Conservation (phyloP, 176 grass and related monocot genomes). For the Avena insularis region DNA sequence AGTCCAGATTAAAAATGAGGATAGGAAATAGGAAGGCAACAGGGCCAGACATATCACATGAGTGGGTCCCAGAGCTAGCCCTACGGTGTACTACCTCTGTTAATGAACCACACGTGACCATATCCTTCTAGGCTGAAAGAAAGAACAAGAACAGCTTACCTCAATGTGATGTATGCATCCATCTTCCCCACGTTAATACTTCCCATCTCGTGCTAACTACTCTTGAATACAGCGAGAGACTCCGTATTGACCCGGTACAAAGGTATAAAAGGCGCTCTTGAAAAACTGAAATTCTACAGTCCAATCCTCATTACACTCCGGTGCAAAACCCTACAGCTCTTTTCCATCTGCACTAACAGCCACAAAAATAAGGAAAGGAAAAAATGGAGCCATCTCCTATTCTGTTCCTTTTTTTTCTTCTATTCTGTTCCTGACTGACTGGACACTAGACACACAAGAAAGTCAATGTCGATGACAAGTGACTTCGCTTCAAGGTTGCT, state of each 20-base stretch:
- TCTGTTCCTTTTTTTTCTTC: background rate
- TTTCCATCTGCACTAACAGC: background rate
- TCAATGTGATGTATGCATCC: too few species aligned
- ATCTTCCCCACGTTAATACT: too few species aligned
- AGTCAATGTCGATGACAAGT: background rate
- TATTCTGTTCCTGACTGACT: background rate
- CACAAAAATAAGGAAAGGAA: background rate
- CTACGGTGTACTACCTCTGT: too few species aligned
- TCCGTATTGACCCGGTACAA: background rate
- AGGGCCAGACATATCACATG: too few species aligned
- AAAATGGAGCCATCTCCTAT: background rate
- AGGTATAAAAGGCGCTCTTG: background rate
- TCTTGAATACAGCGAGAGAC: too few species aligned
- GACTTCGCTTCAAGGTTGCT: background rate
- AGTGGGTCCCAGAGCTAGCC: too few species aligned
- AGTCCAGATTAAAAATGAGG: too few species aligned
- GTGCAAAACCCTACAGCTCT: background rate
- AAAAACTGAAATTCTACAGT: background rate
- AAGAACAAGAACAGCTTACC: too few species aligned
- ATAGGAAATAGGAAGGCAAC: too few species aligned
- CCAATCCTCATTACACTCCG: background rate
- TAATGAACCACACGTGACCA: too few species aligned
- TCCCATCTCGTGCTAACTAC: too few species aligned
- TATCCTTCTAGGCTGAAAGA: too few species aligned
- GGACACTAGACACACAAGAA: background rate